Evolutionary conservation across 2,329 filamentous ascomycete species (phyloP), one percentile per base, ranked within the genome.

Genomic region (Lecanosticta acicola): DNA sequence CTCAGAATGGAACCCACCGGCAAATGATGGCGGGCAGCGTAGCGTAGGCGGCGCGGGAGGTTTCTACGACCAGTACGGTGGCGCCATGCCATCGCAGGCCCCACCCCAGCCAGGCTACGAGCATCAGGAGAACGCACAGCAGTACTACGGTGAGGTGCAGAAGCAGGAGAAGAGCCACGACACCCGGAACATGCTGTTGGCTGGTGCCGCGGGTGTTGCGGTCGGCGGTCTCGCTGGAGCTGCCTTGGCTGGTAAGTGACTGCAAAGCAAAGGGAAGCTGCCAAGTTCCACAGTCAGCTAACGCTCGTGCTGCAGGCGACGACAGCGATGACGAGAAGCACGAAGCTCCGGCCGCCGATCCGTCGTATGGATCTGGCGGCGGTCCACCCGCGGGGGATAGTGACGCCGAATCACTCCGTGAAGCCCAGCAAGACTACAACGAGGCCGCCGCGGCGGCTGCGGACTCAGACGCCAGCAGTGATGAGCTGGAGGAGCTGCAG

Each of bases 1-100:
- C 47, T 76, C 78, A 0, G 80, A 84, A 63, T 85, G 81, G 81
- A 79, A 83, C 51, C 70, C 73, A 13, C 80, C 81, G 2, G 66
- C 66, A 10, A 51, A 48, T 19, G 49, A 46, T 21, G 44, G 45
- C 21, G 48, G 45, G 9, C 45, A 33, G 19, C 37, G 43, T 20
- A 21, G 14, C 38, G 14, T 35, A 33, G n/a, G 33, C 34, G 19
- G 41, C 17, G 35, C 16, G 18, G 47, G 52, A n/a, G 48, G 50
- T 21, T 53, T 51, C 43, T 51, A 54, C 40, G 50, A 50, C 32
- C 50, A 51, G 37, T 56, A 56, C 36, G 48, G 50, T 16, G 44
- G 39, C 14, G 49, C 49, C 32, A 46, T 56, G 40, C 55, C 50
- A 20, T 32, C 50, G 21, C 49, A 49, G 17, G 51, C 50, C n/a